Base-by-base conservation (phyloP, 257 asterid genomes). In the Scutellaria minor region DNA sequence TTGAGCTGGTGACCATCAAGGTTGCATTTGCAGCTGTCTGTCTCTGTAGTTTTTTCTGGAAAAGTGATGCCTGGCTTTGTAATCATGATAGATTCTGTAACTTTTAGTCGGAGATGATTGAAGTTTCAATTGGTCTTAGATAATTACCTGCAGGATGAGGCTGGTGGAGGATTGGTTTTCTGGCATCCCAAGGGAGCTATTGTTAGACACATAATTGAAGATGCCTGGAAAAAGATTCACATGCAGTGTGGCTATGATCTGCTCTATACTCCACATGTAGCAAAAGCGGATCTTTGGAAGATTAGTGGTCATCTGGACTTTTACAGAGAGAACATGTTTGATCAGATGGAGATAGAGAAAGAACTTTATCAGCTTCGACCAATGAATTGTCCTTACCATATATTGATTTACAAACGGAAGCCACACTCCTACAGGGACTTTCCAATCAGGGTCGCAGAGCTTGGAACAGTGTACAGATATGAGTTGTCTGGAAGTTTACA, bases 141-240 rank as follows among this genome's bases (percentile, higher is more conserved):
- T 67, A 48, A 69, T 75, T 79, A 71, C 66, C 54, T 78, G 80
- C 95, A 94, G 99, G 97, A 89, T 82, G 99, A 88, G 69, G 97
- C 99, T 81, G 99, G 99, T 59, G 99, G 97, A 70, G 98, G 99
- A 42, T 82, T 94, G 76, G 99, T 94, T 59, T 94, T 91, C 87
- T 94, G 99, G 97, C 99, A 89, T 82, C 99, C 99, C 50, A 94
- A 91, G 79, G 99, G 97, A 51, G 96, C 99, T 74, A 76, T 88
- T 71, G 73, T 94, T 44, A 86, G 99, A 82, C 95, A 88, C 77
- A 84, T 89, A 52, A 94, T 91, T 66, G 99, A 94, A 88, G 96
- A 88, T 84, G 79, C 93, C 58, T 94, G 97, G 99, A 94, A 86
- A 78, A 88, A 78, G 58, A 81, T 88, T 75, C 99, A 91, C 81